Conservation (phyloP, 257 asterid species). For the Forsythia viridissima region DNA sequence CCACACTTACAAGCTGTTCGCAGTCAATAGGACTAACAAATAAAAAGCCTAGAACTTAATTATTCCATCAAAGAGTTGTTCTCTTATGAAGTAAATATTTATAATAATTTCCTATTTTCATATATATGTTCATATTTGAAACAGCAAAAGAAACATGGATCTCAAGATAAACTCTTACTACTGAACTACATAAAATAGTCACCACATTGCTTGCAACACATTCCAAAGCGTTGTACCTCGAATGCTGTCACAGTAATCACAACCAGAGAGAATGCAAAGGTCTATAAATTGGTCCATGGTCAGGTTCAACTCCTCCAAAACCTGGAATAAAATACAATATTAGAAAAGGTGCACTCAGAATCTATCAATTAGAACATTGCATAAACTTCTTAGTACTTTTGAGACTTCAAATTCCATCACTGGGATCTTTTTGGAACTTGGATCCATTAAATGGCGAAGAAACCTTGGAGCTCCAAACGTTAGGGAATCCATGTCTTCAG, state of each 20-base stretch:
- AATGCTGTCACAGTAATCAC: slow-evolving; percentile 97
- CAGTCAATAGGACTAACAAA: background rate
- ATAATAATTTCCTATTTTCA: background rate
- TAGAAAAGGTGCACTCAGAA: slow-evolving; percentile 19
- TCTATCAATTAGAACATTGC: slow-evolving; percentile 6
- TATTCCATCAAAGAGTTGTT: background rate
- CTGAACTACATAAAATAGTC: background rate
- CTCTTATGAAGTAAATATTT: background rate
- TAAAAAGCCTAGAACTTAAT: slow-evolving; percentile 3
- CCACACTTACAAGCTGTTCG: slow-evolving; percentile 1
- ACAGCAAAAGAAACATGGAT: slow-evolving; percentile 6
- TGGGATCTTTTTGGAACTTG: slow-evolving; percentile 96
- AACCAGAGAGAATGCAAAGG: slow-evolving; percentile 94
- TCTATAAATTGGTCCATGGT: slow-evolving; percentile 98
- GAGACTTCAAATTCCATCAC: slow-evolving; percentile 97
- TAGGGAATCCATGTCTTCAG: slow-evolving; percentile 99
- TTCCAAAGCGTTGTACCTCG: slow-evolving; percentile 57
- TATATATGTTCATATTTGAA: slow-evolving; percentile 2
- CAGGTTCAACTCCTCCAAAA: slow-evolving; percentile 81
- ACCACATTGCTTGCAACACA: background rate
- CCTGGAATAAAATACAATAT: slow-evolving; percentile 41
- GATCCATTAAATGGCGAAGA: slow-evolving; percentile 98
- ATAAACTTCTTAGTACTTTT: slow-evolving; percentile 53
- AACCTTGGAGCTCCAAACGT: slow-evolving; percentile 95
- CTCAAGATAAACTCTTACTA: background rate